Evolutionary conservation across 2,329 filamentous ascomycete species (phyloP), one percentile per base, ranked within the genome.

Genomic region (Fusarium humuli): DNA sequence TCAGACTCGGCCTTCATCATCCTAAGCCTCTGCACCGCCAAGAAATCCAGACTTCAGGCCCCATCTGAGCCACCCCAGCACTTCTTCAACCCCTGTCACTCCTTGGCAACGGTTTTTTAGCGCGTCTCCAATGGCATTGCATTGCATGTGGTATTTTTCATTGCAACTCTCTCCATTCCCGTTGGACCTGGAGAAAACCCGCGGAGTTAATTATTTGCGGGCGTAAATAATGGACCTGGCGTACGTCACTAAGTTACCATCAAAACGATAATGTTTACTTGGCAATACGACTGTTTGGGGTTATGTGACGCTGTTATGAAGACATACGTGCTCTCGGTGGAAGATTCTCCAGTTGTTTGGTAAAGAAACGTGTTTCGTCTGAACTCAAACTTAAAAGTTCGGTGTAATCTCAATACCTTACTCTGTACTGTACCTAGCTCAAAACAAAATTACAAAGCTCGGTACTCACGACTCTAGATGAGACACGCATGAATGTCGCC

Each of bases 41-140:
- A 65, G 61, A 16, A 59, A 29, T 65, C 61, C 25, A 65, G 61
- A 58, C 45, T 23, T 16, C 37, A 40, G 34, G 20, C 45, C 59
- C 30, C 3, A 40, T 65, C 59, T 64, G 27, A 64, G 59, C 44
- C 59, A 40, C 32, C 41, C 32, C 8, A 45, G 40, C 16, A 34
- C 22, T 45, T 37, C 3, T n/a, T 12, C 18, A 34, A 32, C 29
- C 23, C 58, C 37, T 30, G 53, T 55, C 40, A 34, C 13, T 14
- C 27, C 62, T 65, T 65, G 61, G 62, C 62, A 65, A 65, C 61
- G 62, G 52, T 20, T 59, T 48, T 27, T 16, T 37, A n/a, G 34
- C 34, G 34, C 34, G 18, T 37, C 34, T 12, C 34, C 18, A 37
- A n/a, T 37, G 10, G 34, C 18, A 37, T 37, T 37, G 18, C 18